phyloP scores from a whole-genome alignment of 2,329 filamentous ascomycete species.

The Claviceps cyperi region DNA sequence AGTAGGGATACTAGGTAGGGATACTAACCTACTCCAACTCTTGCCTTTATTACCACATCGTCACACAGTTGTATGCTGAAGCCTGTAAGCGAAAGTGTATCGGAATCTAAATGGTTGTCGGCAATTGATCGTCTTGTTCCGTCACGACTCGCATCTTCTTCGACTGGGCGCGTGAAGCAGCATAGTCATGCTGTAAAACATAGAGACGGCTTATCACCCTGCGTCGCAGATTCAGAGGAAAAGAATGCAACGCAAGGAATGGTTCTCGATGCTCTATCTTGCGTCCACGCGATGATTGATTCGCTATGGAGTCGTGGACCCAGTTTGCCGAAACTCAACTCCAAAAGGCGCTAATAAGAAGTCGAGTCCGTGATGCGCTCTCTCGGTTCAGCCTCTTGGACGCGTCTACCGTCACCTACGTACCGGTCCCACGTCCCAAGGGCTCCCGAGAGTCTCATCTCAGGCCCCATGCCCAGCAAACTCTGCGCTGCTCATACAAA shows the following conservation, averaged over 20 bases:
- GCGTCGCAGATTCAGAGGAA: not conserved
- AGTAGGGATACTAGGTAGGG: too few species aligned
- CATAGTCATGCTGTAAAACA: too few species aligned
- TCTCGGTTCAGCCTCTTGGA: not conserved
- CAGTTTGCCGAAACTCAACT: not conserved
- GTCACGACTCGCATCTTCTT: too few species aligned
- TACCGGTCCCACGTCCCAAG: not conserved
- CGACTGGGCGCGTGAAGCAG: too few species aligned
- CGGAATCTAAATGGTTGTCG: too few species aligned
- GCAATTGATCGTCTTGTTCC: too few species aligned
- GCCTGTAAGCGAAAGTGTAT: too few species aligned
- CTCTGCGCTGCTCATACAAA: not conserved
- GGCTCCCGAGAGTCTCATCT: not conserved
- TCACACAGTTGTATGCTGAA: too few species aligned
- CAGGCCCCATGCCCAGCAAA: not conserved
- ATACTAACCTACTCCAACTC: too few species aligned
- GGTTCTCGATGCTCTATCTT: not conserved
- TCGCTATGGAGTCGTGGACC: not conserved
- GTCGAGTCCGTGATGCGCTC: not conserved
- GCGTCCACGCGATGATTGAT: not conserved
- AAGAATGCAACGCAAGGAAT: not conserved
- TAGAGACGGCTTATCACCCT: too few species aligned
- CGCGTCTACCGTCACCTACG: not conserved
- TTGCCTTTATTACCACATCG: too few species aligned
- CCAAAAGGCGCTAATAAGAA: not conserved